Conservation (phyloP, 331 rosid genomes). For the Dryas integrifolia region DNA sequence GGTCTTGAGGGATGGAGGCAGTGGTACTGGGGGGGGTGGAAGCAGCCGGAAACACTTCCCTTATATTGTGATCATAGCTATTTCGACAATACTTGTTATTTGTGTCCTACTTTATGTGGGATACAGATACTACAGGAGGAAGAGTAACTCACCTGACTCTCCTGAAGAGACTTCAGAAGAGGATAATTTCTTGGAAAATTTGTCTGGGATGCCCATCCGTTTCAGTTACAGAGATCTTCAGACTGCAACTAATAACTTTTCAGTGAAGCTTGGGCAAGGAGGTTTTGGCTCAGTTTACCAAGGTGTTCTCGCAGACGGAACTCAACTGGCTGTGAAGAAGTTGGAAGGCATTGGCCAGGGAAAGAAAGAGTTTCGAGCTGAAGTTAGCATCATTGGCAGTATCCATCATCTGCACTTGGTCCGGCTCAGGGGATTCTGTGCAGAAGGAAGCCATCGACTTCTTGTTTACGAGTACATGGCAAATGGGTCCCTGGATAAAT, state of each 20-base stretch:
- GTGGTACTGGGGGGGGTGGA: slow-evolving; percentile 35
- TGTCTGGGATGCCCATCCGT: slow-evolving; percentile 69
- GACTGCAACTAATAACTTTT: slow-evolving; percentile 69
- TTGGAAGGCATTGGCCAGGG: slow-evolving; percentile 88
- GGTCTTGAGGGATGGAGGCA: slow-evolving; percentile 41
- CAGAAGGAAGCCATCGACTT: slow-evolving; percentile 76
- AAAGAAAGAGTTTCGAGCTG: slow-evolving; percentile 93
- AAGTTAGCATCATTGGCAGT: slow-evolving; percentile 93
- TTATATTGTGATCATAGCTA: slow-evolving; percentile 52
- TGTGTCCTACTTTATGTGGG: slow-evolving; percentile 46
- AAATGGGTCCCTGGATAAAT: slow-evolving; percentile 35
- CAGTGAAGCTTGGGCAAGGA: slow-evolving; percentile 80
- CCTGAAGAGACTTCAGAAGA: slow-evolving; percentile 64
- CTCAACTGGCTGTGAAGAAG: slow-evolving; percentile 79
- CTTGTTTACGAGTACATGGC: slow-evolving; percentile 83
- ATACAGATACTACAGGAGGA: slow-evolving; percentile 42
- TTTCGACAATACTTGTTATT: slow-evolving; percentile 50
- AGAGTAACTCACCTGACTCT: slow-evolving; percentile 37
- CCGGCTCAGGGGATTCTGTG: slow-evolving; percentile 75
- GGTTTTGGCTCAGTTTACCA: slow-evolving; percentile 91
- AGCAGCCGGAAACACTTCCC: slow-evolving; percentile 37
- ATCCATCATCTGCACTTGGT: slow-evolving; percentile 89
- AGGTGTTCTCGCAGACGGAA: slow-evolving; percentile 71
- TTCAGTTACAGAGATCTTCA: slow-evolving; percentile 65
- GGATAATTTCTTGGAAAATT: slow-evolving; percentile 72